Percentiles rank a stretch among this genome's conserved stretches.
Evolutionary conservation across 2,329 filamentous ascomycete genomes (phyloP).

Genomic region (Paramyrothecium sp.): DNA sequence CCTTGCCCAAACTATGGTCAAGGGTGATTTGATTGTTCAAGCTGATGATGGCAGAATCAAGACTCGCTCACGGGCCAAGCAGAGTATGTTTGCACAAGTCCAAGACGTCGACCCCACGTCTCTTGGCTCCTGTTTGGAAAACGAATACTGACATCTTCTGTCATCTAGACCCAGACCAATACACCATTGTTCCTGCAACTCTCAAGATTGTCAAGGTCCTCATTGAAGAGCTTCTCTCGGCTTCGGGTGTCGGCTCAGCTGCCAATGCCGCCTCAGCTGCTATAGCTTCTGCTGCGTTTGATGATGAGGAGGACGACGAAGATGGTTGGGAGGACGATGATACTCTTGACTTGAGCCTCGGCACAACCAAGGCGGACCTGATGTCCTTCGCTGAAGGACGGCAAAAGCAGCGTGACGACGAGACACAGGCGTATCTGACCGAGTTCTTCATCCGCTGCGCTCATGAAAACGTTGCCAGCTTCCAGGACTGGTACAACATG

Average conservation of each 20-base stretch:
- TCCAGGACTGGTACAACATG: conserved; percentile 56
- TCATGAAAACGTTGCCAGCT: conserved; percentile 54
- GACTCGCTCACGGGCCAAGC: conserved; percentile 86
- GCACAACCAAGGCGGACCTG: conserved; percentile 68
- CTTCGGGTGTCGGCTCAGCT: conserved; percentile 63
- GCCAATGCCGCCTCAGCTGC: conserved; percentile 63
- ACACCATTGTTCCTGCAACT: conserved; percentile 80
- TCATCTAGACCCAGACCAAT: conserved; percentile 76
- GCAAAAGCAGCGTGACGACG: conserved; percentile 75
- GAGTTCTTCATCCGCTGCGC: conserved; percentile 72
- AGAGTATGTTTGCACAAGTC: conserved; percentile 53
- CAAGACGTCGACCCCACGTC: conserved; percentile 23
- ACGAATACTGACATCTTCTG: neutral
- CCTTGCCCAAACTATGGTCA: conserved; percentile 76
- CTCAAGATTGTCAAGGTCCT: conserved; percentile 97
- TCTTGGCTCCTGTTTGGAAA: conserved; percentile 4
- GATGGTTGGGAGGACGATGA: conserved; percentile 90
- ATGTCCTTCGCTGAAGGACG: conserved; percentile 71
- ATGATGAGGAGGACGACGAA: conserved; percentile 68
- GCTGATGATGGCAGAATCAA: conserved; percentile 78
- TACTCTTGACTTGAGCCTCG: conserved; percentile 72
- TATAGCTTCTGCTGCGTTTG: conserved; percentile 57
- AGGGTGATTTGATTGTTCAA: conserved; percentile 84
- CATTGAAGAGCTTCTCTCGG: conserved; percentile 84
- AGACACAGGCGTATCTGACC: conserved; percentile 80